These are phyloP conservation scores for Sclerotiophoma versabilis DNA, from an alignment of 2,329 filamentous ascomycete genomes.

Conservation along the genomic window DNA sequence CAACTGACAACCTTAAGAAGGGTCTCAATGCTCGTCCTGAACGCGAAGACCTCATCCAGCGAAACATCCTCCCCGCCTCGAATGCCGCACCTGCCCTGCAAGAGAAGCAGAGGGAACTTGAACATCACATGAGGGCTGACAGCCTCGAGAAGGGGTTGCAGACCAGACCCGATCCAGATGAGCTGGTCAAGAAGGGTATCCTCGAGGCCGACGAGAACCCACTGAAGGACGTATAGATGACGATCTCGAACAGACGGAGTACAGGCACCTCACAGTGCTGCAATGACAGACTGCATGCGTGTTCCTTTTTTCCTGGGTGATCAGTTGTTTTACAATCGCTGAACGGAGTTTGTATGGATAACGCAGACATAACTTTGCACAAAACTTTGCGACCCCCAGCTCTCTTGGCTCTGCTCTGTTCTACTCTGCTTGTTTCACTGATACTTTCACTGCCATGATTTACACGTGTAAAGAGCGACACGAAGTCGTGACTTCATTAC, in stretches of 20 bases:
- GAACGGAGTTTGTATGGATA: conserved; percentile 11
- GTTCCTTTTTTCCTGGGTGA: neutral
- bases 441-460: too few species aligned
- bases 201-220: conserved; percentile 58
- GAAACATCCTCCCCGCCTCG: conserved; percentile 85
- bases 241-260: neutral
- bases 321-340: neutral
- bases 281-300: neutral
- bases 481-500: conserved; percentile 27
- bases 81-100: conserved; percentile 79
- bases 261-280: neutral
- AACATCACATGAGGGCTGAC: conserved; percentile 87
- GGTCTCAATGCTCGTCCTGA: conserved; percentile 69
- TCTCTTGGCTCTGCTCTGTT: neutral
- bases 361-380: conserved; percentile 4
- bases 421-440: neutral
- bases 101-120: conserved; percentile 82
- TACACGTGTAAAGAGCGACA: conserved; percentile 22
- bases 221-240: conserved; percentile 33
- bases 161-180: conserved; percentile 76
- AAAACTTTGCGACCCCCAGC: neutral
- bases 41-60: conserved; percentile 78
- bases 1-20: conserved; percentile 69
- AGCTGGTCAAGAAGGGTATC: conserved; percentile 80
- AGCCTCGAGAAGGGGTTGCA: conserved; percentile 86